phyloP scores from a whole-genome alignment of 768 basidiomycete genomes.

The Rhizopogon sp. region DNA sequence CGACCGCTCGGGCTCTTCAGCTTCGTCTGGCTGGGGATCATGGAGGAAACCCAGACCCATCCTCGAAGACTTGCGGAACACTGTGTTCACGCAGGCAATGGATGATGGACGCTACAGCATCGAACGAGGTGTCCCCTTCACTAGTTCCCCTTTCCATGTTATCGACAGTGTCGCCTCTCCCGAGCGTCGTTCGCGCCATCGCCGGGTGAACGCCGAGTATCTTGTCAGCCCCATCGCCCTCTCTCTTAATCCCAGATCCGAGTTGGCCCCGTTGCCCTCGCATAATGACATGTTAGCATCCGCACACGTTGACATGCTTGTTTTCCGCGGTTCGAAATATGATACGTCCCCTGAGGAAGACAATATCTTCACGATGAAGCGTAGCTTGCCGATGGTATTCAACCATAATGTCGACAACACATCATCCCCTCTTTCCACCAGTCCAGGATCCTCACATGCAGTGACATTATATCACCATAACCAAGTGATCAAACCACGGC shows the following conservation, averaged over 20 bases:
- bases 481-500: neutral
- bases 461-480: neutral
- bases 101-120: conserved; percentile 10
- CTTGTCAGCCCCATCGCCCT: neutral
- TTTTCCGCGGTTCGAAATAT: neutral
- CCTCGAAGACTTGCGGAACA: conserved; percentile 15
- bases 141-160: neutral
- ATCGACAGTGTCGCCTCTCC: neutral
- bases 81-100: conserved; percentile 4
- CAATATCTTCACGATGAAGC: neutral
- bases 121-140: conserved; percentile 3
- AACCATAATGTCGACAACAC: neutral
- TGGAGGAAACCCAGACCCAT: conserved; percentile 7
- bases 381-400: conserved; percentile 1
- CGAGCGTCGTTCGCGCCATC: neutral
- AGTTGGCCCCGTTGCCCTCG: neutral
- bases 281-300: neutral
- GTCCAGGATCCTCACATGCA: neutral
- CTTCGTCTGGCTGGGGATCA: neutral
- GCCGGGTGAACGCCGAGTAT: neutral
- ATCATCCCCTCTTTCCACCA: neutral
- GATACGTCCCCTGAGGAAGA: neutral
- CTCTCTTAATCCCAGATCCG: neutral
- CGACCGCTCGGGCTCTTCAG: neutral
- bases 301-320: neutral